Evolutionary conservation across 2,329 filamentous ascomycete genomes (phyloP).

Genomic region (Pseudocercospora cruenta): DNA sequence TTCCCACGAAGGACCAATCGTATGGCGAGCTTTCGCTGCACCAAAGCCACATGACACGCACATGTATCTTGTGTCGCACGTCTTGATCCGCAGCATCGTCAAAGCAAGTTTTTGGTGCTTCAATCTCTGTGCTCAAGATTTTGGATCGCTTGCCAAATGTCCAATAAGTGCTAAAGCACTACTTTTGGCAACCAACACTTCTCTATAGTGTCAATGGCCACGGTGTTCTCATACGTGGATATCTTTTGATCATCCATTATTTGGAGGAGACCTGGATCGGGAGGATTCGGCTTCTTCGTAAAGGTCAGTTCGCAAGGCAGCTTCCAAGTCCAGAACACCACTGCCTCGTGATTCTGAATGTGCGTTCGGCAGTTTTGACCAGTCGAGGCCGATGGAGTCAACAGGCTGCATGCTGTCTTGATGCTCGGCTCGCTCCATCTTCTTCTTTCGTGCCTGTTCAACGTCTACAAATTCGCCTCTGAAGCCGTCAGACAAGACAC

Average conservation of each 20-base stretch:
- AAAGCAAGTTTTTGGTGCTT: background rate
- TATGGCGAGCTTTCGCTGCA: background rate
- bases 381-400: conserved; percentile 16
- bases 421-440: conserved; percentile 16
- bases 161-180: background rate
- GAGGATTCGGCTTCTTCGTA: conserved; percentile 5
- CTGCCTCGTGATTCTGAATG: conserved; percentile 11
- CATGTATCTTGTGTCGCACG: conserved; percentile 1
- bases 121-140: background rate
- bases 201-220: background rate
- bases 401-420: conserved; percentile 8
- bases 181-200: background rate
- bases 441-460: conserved; percentile 31
- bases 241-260: background rate
- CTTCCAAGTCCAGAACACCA: conserved; percentile 33
- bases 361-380: conserved; percentile 15
- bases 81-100: background rate
- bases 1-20: background rate
- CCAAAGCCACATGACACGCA: conserved; percentile 1
- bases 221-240: background rate
- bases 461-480: conserved; percentile 33
- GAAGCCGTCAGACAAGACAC: conserved; percentile 32
- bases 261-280: conserved; percentile 9
- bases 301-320: conserved; percentile 29
- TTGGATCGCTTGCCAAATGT: background rate